Evolutionary conservation across 2,329 filamentous ascomycete species (phyloP).

Genomic region (Alternaria postmessia): DNA sequence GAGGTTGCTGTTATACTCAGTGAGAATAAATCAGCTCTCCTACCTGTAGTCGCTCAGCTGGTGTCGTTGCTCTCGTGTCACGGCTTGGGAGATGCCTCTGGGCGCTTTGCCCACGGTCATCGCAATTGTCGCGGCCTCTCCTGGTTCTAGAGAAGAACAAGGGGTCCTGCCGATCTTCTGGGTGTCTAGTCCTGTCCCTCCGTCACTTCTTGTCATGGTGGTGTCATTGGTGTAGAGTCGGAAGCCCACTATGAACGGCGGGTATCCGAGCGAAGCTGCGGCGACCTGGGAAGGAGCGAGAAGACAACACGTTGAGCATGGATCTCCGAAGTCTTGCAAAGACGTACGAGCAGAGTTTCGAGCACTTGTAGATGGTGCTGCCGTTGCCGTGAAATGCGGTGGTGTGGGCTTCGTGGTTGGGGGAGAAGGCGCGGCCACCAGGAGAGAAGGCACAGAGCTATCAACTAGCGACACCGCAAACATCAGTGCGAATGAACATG

Average conservation of each 20-base stretch:
- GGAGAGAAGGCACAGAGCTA: background rate
- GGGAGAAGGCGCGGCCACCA: background rate
- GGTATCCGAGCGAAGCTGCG: background rate
- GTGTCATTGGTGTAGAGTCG: background rate
- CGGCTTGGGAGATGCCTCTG: background rate
- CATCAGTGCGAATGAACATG: background rate
- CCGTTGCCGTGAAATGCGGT: background rate
- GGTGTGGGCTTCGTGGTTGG: background rate
- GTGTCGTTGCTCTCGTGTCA: background rate
- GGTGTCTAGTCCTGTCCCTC: background rate
- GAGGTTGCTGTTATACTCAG: background rate
- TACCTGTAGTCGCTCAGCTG: background rate
- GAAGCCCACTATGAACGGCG: background rate
- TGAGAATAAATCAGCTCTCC: background rate
- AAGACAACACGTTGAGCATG: background rate
- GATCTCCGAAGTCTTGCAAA: background rate
- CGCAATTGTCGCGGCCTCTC: background rate
- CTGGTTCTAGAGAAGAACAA: background rate
- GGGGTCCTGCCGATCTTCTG: background rate
- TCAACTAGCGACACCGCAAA: slow-evolving; percentile 1
- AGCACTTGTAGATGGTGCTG: background rate
- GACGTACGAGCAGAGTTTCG: background rate
- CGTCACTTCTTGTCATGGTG: background rate
- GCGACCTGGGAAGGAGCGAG: background rate
- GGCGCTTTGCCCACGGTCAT: background rate